Base-by-base conservation (phyloP, 2,329 filamentous ascomycete species). In the Plectosphaerella plurivora region DNA sequence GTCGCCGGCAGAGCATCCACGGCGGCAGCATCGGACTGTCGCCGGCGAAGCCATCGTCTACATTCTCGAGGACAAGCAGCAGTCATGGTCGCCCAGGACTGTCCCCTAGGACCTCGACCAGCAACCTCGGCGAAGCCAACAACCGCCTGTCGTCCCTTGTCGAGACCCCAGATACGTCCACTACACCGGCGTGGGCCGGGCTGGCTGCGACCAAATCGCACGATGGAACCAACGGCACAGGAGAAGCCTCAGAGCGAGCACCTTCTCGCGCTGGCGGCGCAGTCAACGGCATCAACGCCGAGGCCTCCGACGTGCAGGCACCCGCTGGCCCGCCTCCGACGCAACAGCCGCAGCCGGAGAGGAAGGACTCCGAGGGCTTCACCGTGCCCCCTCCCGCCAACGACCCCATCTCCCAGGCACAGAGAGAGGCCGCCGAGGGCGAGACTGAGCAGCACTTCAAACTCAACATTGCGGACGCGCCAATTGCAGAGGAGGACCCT, bases 391-490 rank as follows among this genome's bases (percentile, higher is more conserved):
- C 83, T 0, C 73, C 81, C 2, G 75, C 77, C 60, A 77, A 84
- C 59, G 75, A 86, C 65, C 76, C 84, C 3, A 87, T 93, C 53
- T 87, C 88, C 0, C 83, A 87, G 64, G 89, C 88, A 8, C 81
- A 91, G 66, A 78, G 78, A 44, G 88, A 91, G 63, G 83, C 79
- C 9, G 68, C 68, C 49, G 74, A 71, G 12, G 83, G 86, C 48
- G 82, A 85, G 44, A 71, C 69, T 5, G 83, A 86, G n/a, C 80
- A 84, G 46, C 74, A 84, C 9, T 91, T 91, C 73, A 93, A 89
- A 67, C 78, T 95, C 50, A 90, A 84, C 63, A 95, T 95, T 49
- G 80, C 86, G 56, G 88, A 88, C 58, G 84, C 87, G 39, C 89
- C 90, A 0, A 88, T 94, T 18, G 81, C 82, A 3, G 88, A 93